Evolutionary conservation across 225 moss, liverwort and hornwort species (phyloP).

Genomic region (Bryum argenteum): DNA sequence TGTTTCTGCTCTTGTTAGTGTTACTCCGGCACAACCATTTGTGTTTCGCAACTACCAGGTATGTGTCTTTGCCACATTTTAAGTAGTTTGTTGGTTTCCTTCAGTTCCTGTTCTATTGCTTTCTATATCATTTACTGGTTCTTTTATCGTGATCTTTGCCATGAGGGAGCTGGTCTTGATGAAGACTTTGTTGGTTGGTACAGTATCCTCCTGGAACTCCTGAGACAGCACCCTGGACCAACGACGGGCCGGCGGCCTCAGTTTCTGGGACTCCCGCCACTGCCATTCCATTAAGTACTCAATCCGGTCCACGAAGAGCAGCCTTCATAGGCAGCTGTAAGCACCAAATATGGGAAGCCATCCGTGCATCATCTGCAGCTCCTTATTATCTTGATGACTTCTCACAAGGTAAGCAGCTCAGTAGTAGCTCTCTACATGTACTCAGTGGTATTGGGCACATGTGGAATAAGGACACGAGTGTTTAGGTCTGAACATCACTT

Average conservation of each 20-base stretch:
- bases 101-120: conserved; percentile 16
- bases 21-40: conserved; percentile 97
- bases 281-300: conserved; percentile 76
- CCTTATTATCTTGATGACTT: conserved; percentile 99
- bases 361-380: conserved; percentile 98
- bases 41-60: conserved; percentile 99
- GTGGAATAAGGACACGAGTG: conserved; percentile 7
- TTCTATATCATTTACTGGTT: conserved; percentile 12
- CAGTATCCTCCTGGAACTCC: conserved; percentile 99
- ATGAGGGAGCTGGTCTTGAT: conserved; percentile 17
- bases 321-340: conserved; percentile 98
- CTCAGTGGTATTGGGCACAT: not conserved
- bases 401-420: conserved; percentile 66
- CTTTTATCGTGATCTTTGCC: conserved; percentile 21
- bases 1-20: conserved; percentile 96
- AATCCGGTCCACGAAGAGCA: conserved; percentile 74
- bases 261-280: conserved; percentile 81
- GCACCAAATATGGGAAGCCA: conserved; percentile 95
- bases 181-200: conserved; percentile 30
- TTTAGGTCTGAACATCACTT: conserved; percentile 8
- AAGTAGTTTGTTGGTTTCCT: conserved; percentile 15
- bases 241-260: conserved; percentile 84
- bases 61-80: conserved; percentile 15
- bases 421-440: conserved; percentile 8
- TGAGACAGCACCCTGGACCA: conserved; percentile 90